Conservation (phyloP, 441 rosid species). For the Gossypium davidsonii region DNA sequence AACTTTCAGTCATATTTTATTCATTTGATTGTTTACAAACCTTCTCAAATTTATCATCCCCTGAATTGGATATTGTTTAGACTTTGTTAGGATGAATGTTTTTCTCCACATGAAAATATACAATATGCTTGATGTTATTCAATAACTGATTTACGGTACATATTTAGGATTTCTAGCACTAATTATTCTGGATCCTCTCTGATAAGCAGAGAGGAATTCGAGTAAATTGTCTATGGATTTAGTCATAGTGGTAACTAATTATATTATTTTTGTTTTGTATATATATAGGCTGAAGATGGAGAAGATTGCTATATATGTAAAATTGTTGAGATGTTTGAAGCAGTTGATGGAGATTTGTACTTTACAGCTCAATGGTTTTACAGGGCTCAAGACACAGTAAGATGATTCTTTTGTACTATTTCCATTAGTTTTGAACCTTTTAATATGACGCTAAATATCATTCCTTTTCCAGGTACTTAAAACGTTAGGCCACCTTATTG, state of each 20-base stretch:
- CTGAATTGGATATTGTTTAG: neutral
- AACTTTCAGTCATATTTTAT: neutral
- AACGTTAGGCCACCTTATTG: slow-evolving; percentile 18
- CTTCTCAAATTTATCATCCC: neutral
- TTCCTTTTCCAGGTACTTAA: slow-evolving; percentile 37
- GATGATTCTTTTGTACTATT: slow-evolving; percentile 5
- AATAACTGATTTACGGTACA: too few species aligned
- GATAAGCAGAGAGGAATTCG: too few species aligned
- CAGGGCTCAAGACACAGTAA: slow-evolving; percentile 60
- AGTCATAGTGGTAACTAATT: neutral
- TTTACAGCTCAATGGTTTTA: slow-evolving; percentile 72
- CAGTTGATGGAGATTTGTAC: slow-evolving; percentile 29
- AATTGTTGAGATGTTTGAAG: slow-evolving; percentile 57
- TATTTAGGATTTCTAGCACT: too few species aligned
- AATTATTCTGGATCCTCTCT: too few species aligned
- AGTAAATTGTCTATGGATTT: too few species aligned
- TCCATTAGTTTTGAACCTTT: neutral
- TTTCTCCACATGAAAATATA: too few species aligned
- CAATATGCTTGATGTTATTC: too few species aligned
- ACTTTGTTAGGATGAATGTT: neutral
- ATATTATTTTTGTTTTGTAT: neutral
- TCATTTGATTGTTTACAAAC: too few species aligned
- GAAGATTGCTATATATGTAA: slow-evolving; percentile 39
- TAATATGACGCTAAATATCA: neutral
- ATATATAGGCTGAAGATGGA: slow-evolving; percentile 41